phyloP scores from a whole-genome alignment of 2,329 filamentous ascomycete species.

The Dryadomyces quercivorus region DNA sequence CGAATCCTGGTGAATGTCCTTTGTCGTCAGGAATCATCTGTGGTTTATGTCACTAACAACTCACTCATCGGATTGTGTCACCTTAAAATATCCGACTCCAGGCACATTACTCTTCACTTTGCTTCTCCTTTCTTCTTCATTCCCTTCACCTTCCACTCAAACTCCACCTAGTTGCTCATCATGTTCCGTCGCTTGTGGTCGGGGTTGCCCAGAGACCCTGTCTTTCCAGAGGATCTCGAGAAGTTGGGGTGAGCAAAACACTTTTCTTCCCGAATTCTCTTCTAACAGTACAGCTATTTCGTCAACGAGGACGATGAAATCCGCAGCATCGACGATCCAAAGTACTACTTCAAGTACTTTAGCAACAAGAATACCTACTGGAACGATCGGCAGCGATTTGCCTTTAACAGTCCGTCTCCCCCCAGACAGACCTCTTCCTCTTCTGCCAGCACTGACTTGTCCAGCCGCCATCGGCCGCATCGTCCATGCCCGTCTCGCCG shows the following conservation, averaged over 20 bases:
- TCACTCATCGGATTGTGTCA: too few species aligned
- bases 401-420: slow-evolving; percentile 52
- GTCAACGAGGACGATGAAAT: slow-evolving; percentile 66
- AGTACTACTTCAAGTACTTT: slow-evolving; percentile 63
- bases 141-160: neutral
- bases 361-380: slow-evolving; percentile 61
- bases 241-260: slow-evolving; percentile 53
- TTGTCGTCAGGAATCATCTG: too few species aligned
- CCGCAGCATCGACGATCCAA: slow-evolving; percentile 53
- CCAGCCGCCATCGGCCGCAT: slow-evolving; percentile 51
- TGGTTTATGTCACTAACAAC: too few species aligned
- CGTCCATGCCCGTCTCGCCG: slow-evolving; percentile 48
- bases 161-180: too few species aligned
- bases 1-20: too few species aligned
- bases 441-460: neutral
- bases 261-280: neutral
- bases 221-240: slow-evolving; percentile 53
- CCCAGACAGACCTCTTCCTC: too few species aligned
- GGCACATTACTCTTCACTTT: too few species aligned
- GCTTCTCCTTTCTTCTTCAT: neutral
- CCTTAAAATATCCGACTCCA: too few species aligned
- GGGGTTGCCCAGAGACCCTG: slow-evolving; percentile 57
- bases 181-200: slow-evolving; percentile 69
- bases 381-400: slow-evolving; percentile 63
- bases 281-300: slow-evolving; percentile 51